Evolutionary conservation across 2,329 filamentous ascomycete genomes (phyloP).

Genomic region (Aspergillus sp.): DNA sequence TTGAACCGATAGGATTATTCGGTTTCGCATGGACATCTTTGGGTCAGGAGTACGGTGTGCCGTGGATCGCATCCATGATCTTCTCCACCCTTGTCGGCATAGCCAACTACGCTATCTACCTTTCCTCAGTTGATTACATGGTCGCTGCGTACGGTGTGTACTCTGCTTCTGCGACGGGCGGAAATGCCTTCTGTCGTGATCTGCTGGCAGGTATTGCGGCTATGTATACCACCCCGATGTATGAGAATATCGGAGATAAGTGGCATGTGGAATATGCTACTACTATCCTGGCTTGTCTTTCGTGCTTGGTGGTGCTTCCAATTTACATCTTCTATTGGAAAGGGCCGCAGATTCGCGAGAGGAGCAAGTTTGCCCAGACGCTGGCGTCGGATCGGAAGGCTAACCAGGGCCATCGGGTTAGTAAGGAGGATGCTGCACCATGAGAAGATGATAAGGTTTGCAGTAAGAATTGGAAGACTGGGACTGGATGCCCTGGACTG

Average conservation of each 20-base stretch:
- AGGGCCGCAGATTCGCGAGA: constrained; percentile 57
- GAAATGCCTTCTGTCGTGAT: constrained; percentile 72
- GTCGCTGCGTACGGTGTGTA: constrained; percentile 72
- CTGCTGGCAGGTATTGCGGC: constrained; percentile 71
- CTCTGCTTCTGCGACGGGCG: constrained; percentile 71
- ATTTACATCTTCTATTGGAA: constrained; percentile 67
- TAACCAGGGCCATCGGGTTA: constrained; percentile 30
- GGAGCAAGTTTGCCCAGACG: constrained; percentile 63
- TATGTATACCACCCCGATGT: constrained; percentile 66
- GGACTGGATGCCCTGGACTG: too few relatives aligned
- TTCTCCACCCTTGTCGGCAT: constrained; percentile 68
- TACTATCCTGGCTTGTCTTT: constrained; percentile 62
- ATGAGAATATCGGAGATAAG: constrained; percentile 58
- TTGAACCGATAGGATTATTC: constrained; percentile 66
- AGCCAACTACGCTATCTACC: constrained; percentile 72
- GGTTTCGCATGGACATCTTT: constrained; percentile 69
- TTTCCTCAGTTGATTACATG: constrained; percentile 76
- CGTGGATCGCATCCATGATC: constrained; percentile 69
- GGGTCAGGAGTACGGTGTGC: constrained; percentile 60
- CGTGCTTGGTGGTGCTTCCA: constrained; percentile 59
- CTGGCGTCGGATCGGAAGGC: constrained; percentile 41
- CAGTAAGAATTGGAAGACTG: too few relatives aligned
- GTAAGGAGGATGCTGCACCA: constrained; percentile 19
- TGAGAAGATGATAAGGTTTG: not conserved
- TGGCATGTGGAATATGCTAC: constrained; percentile 58